Evolutionary conservation across 306 rosid species (phyloP).

Genomic region (Vicia villosa): DNA sequence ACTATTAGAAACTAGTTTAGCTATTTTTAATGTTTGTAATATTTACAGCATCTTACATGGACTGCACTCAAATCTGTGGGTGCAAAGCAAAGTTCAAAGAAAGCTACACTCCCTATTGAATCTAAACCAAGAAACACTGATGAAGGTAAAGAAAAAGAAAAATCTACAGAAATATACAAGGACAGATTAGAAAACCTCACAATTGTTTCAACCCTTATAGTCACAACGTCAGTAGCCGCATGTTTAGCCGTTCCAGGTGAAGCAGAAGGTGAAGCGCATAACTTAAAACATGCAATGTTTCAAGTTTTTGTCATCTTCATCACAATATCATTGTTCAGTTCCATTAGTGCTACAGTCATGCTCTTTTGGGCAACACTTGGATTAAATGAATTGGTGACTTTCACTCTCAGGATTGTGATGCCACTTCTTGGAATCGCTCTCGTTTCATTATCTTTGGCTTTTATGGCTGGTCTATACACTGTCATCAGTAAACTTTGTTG

Average conservation of each 20-base stretch:
- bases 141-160: not conserved
- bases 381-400: not conserved
- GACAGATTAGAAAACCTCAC: too few species aligned
- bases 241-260: slow-evolving; percentile 25
- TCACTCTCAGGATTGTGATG: not conserved
- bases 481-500: slow-evolving; percentile 27
- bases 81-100: not conserved
- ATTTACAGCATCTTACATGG: slow-evolving; percentile 33
- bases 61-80: slow-evolving; percentile 23
- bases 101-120: not conserved
- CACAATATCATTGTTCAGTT: slow-evolving; percentile 39
- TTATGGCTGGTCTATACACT: slow-evolving; percentile 2
- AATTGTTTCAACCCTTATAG: slow-evolving; percentile 12
- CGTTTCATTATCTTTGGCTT: too few species aligned
- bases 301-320: slow-evolving; percentile 30
- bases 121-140: not conserved
- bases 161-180: too few species aligned
- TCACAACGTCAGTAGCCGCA: slow-evolving; percentile 40
- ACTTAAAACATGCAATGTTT: not conserved
- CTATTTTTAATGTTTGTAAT: too few species aligned
- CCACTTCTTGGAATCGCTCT: slow-evolving; percentile 8
- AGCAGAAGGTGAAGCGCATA: slow-evolving; percentile 6
- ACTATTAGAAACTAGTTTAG: too few species aligned
- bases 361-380: slow-evolving; percentile 45
- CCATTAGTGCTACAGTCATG: slow-evolving; percentile 28